A percentile compares a stretch with the other conserved stretches of the same genome.
These are phyloP conservation scores for Penicillium olsonii DNA, from an alignment of 2,329 filamentous ascomycete genomes.

Conservation along the genomic window DNA sequence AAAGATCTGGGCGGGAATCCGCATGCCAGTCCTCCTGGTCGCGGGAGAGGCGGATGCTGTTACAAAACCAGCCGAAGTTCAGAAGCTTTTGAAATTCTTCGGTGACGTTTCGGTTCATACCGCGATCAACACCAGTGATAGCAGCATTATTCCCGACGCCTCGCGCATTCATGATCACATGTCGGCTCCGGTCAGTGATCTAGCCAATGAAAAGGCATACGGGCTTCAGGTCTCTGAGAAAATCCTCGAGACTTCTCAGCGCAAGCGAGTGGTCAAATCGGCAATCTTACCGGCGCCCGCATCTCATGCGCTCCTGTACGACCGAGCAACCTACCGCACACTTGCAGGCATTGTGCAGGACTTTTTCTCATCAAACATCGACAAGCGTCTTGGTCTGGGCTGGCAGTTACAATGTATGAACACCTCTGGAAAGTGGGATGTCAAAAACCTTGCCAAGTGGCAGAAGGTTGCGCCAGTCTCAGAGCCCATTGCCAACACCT, in stretches of 20 bases:
- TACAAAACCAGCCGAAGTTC: constrained; percentile 70
- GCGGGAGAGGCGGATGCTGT: constrained; percentile 76
- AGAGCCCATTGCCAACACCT: constrained; percentile 72
- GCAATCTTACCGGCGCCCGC: constrained; percentile 74
- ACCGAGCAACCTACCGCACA: constrained; percentile 71
- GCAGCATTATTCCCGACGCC: constrained; percentile 34
- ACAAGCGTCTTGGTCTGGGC: constrained; percentile 73
- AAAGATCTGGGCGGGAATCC: constrained; percentile 70
- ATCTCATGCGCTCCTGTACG: constrained; percentile 82
- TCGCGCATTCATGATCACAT: constrained; percentile 30
- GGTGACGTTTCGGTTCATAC: constrained; percentile 31
- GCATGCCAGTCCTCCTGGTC: constrained; percentile 75
- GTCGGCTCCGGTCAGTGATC: constrained; percentile 12
- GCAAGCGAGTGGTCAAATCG: constrained; percentile 62
- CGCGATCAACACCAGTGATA: constrained; percentile 26
- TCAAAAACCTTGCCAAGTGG: constrained; percentile 96
- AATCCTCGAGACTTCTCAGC: constrained; percentile 21
- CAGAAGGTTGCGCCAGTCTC: constrained; percentile 76
- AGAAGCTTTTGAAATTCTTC: constrained; percentile 60
- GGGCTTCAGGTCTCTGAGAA: constrained; percentile 29
- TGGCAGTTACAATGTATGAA: constrained; percentile 92
- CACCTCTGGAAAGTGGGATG: constrained; percentile 93
- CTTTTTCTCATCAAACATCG: constrained; percentile 75
- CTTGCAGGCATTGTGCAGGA: constrained; percentile 79
- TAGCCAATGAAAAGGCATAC: constrained; percentile 31